Percentiles rank a stretch among this genome's conserved stretches.
phyloP scores from a whole-genome alignment of 768 basidiomycete species.

The Suillus bovinus region DNA sequence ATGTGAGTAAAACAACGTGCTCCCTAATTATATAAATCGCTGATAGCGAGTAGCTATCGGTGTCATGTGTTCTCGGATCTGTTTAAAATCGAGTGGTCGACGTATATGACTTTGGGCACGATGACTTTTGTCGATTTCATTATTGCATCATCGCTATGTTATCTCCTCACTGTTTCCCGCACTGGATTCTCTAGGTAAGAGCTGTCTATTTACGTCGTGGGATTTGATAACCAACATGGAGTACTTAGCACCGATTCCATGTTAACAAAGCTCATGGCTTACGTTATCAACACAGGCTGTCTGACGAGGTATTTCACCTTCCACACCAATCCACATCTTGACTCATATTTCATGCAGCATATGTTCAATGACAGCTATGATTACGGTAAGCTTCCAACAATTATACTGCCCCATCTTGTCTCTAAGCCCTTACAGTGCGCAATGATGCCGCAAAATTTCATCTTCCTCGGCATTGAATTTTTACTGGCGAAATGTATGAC shows the following conservation, averaged over 20 bases:
- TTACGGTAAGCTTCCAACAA: background rate
- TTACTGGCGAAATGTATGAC: background rate
- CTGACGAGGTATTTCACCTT: background rate
- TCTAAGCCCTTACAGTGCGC: background rate
- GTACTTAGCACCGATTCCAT: background rate
- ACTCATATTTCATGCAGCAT: background rate
- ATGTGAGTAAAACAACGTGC: background rate
- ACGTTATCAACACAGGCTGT: background rate
- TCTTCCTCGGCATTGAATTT: background rate
- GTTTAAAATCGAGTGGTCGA: background rate
- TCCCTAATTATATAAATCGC: background rate
- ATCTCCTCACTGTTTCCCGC: background rate
- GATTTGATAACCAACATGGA: background rate
- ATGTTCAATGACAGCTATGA: background rate
- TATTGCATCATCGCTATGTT: background rate
- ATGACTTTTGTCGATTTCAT: background rate
- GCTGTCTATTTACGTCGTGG: background rate
- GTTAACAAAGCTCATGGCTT: background rate
- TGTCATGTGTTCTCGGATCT: background rate
- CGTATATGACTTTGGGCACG: background rate
- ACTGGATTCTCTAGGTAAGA: slow-evolving; percentile 1
- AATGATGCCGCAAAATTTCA: background rate
- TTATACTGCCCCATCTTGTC: background rate
- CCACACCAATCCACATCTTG: background rate
- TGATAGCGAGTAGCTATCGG: background rate